Evolutionary conservation across 192 early-diverging fungal genomes (phyloP).

Genomic region (Umbelopsis vinacea): DNA sequence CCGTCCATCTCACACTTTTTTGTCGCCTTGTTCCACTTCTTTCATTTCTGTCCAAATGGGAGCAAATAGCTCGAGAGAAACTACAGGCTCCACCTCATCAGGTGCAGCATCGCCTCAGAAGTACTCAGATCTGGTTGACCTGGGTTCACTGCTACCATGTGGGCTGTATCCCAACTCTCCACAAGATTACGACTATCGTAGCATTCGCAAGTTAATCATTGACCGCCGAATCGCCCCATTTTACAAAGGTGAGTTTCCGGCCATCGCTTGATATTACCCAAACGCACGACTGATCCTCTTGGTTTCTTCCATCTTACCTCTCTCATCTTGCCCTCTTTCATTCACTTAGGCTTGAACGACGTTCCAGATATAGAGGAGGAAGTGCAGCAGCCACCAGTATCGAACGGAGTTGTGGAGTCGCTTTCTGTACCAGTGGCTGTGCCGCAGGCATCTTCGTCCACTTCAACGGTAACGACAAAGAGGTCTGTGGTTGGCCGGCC

Average conservation of each 20-base stretch:
- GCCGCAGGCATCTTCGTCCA: constrained; percentile 26
- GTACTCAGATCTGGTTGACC: constrained; percentile 56
- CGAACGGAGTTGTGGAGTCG: neutral
- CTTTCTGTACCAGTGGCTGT: constrained; percentile 19
- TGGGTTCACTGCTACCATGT: constrained; percentile 65
- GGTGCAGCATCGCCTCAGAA: constrained; percentile 23
- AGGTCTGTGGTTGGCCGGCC: constrained; percentile 9
- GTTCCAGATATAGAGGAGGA: constrained; percentile 35
- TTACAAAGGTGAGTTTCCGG: constrained; percentile 65
- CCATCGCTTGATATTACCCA: no score
- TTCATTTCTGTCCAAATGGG: constrained; percentile 31
- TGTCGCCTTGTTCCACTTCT: constrained; percentile 13
- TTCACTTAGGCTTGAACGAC: constrained; percentile 38
- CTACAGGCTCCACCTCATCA: constrained; percentile 2
- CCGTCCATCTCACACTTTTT: neutral
- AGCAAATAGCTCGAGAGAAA: constrained; percentile 36
- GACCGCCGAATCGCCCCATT: constrained; percentile 83
- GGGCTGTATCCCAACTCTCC: constrained; percentile 67
- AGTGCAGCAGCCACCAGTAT: neutral
- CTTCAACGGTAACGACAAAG: neutral
- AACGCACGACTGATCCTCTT: no score
- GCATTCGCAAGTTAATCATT: constrained; percentile 75
- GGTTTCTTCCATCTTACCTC: constrained; percentile 58
- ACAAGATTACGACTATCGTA: constrained; percentile 79
- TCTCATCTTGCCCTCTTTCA: constrained; percentile 33